phyloP scores from a whole-genome alignment of 2,329 filamentous ascomycete species.

The Trichoderma koningii region DNA sequence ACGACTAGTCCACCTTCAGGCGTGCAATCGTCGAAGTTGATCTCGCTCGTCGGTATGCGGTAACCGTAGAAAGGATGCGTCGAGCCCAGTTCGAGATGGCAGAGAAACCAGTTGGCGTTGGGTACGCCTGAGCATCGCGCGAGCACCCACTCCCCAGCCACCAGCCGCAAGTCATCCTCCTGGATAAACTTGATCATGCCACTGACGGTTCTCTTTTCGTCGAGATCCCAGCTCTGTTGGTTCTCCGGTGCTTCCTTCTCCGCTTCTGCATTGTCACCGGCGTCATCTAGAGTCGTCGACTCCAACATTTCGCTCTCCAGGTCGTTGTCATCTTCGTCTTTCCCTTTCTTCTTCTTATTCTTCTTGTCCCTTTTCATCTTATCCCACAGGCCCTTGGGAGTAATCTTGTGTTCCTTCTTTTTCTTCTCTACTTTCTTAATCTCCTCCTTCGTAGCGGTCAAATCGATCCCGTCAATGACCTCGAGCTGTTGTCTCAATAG shows the following conservation, averaged over 20 bases:
- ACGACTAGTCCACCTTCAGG: conserved; percentile 18
- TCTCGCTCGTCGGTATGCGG: conserved; percentile 26
- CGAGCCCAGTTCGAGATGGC: conserved; percentile 26
- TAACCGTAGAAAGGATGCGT: conserved; percentile 27
- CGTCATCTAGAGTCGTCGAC: neutral
- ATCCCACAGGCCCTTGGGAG: neutral
- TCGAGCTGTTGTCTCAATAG: conserved; percentile 19
- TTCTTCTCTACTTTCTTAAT: conserved; percentile 5
- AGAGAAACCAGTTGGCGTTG: conserved; percentile 27
- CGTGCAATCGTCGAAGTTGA: conserved; percentile 20
- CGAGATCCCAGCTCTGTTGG: neutral
- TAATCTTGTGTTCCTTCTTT: conserved; percentile 10
- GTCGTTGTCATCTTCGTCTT: neutral
- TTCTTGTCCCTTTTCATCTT: conserved; percentile 17
- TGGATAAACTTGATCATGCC: conserved; percentile 28
- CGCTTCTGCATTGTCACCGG: neutral
- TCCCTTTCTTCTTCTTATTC: conserved; percentile 11
- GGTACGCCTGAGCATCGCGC: conserved; percentile 22
- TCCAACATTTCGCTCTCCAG: neutral
- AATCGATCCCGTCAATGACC: conserved; percentile 20
- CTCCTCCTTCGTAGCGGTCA: conserved; percentile 13
- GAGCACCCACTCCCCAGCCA: conserved; percentile 28
- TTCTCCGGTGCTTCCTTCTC: neutral
- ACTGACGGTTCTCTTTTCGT: conserved; percentile 19
- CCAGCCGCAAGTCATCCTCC: conserved; percentile 18